Evolutionary conservation across 441 rosid genomes (phyloP), one percentile per base, ranked within the genome.

Genomic region (Hura crepitans): DNA sequence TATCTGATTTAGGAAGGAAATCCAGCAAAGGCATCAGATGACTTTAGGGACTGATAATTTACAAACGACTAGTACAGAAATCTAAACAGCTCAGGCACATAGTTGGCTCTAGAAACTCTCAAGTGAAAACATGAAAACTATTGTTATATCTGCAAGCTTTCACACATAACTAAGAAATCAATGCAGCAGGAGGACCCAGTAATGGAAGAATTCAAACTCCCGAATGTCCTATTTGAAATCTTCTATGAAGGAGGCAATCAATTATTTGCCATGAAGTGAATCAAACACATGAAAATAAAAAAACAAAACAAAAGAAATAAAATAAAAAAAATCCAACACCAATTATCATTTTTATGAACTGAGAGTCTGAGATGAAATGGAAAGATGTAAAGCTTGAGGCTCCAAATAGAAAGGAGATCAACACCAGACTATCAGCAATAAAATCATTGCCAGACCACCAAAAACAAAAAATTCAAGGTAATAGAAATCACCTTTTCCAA

Each of bases 1-100:
- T 81, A 74, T 86, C 93, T 89, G 87, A 72, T 75, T 27, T 51
- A 78, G 57, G 60, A 17, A 62, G n/a, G n/a, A n/a, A n/a, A n/a
- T n/a, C n/a, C n/a, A n/a, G n/a, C n/a, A n/a, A 58, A 62, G 15
- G 65, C 27, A 69, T 66, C 53, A n/a, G 69, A 62, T n/a, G 27
- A 70, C n/a, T n/a, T n/a, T n/a, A n/a, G n/a, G n/a, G 45, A 47
- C 25, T 45, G 51, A 25, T 47, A 57, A 0, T 17, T 46, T 17
- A 31, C 11, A 63, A 39, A 62, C 28, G 54, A 63, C 10, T 42
- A 11, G 0, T 5, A 7, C 22, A 43, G 47, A 28, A 47, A 22
- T 42, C 33, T 3, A 47, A 49, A 30, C 43, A 50, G 45, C 69
- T 31, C 4, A 2, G 30, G 23, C 51, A 42, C 27, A 65, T 17